Evolutionary conservation across 371 early-diverging fungal genomes (phyloP), one percentile per base, ranked within the genome.

Genomic region (Syncephalastrum contaminatum): DNA sequence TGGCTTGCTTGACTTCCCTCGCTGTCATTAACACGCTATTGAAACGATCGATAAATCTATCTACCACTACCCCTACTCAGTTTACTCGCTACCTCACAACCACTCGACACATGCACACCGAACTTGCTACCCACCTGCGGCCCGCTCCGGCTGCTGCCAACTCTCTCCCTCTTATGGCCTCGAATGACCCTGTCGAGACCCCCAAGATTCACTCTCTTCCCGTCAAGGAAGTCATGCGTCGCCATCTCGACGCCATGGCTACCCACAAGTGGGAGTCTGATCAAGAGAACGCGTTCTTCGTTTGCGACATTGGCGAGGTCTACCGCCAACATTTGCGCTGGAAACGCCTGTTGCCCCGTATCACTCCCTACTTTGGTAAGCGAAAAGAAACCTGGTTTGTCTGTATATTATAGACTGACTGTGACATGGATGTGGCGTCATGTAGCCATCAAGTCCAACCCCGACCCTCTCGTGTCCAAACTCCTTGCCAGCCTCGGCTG

Each of bases 401-500:
- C 14, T 56, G 4, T 27, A 20, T 25, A 57, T 56, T 48, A 57
- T 53, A 51, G 43, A 13, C 48, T 24, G 10, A 24, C 56, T 24
- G 16, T 36, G 47, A 44, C 19, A 18, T n/a, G 52, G 39, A 30
- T 30, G 10, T 27, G 48, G 16, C 39, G 41, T 56, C 10, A 15
- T 36, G n/a, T 65, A 89, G 96, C 96, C 48, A 91, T 97, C 66
- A 98, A 98, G 77, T 96, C 95, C 67, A 94, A 94, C 73, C 96
- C 97, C 27, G 97, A 97, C 69, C 86, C 87, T 14, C 80, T 83
- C 65, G 86, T 98, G 20, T 67, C 96, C 57, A 84, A 86, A 65
- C 83, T 92, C n/a, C 75, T 98, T 51, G 92, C 88, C 36, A 75
- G 80, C 15, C 70, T 94, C 44, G 96, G 96, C 20, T 82, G 86